phyloP scores from a whole-genome alignment of 1,139 yeast species.

The Sugiyamaella sp. region DNA sequence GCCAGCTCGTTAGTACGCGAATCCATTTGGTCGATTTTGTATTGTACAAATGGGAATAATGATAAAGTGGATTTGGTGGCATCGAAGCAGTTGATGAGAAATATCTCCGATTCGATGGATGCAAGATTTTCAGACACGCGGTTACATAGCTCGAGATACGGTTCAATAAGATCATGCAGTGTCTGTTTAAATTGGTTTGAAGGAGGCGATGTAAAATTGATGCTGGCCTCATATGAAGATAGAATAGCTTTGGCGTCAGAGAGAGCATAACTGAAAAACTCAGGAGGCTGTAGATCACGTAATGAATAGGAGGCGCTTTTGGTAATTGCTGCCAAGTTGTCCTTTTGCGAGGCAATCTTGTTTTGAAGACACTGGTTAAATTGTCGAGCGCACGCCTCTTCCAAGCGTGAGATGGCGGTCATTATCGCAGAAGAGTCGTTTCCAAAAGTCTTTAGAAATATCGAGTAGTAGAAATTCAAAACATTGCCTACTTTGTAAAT shows the following conservation, averaged over 20 bases:
- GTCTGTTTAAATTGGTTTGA: constrained; percentile 36
- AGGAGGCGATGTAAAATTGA: constrained; percentile 34
- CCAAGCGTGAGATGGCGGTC: constrained; percentile 34
- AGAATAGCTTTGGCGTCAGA: constrained; percentile 42
- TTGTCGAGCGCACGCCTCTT: constrained; percentile 36
- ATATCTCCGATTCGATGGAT: constrained; percentile 37
- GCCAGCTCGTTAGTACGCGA: constrained; percentile 36
- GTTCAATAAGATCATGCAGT: constrained; percentile 42
- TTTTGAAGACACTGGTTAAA: constrained; percentile 38
- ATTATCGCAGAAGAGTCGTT: constrained; percentile 29
- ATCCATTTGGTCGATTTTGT: constrained; percentile 41
- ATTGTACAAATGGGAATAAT: constrained; percentile 37
- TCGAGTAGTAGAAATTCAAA: constrained; percentile 66
- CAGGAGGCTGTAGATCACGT: constrained; percentile 43
- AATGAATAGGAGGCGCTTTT: neutral
- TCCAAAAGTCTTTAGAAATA: constrained; percentile 56
- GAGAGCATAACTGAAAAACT: constrained; percentile 40
- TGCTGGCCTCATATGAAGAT: constrained; percentile 42
- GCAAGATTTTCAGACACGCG: constrained; percentile 37
- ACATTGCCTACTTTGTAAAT: constrained; percentile 64
- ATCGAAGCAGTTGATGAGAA: constrained; percentile 45
- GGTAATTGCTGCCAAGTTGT: constrained; percentile 13
- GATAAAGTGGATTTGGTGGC: constrained; percentile 38
- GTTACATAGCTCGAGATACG: constrained; percentile 42
- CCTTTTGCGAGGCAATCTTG: constrained; percentile 31